Conservation (phyloP, 1,284 basidiomycete species). For the Trichosporon ovoides region DNA sequence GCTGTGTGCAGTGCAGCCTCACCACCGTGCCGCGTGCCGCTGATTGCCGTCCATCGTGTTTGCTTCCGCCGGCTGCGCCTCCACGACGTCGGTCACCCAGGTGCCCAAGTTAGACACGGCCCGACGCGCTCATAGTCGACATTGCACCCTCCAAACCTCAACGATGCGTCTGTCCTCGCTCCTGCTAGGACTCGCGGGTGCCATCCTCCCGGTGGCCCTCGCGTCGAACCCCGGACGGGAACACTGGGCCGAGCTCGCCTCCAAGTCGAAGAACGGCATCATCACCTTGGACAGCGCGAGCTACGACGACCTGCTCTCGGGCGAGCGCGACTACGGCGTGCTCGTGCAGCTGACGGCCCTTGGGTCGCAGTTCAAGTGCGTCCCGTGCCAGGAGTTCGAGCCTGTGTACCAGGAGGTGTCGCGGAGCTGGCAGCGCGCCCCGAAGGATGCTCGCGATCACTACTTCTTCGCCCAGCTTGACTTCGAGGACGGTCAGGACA, state of each 20-base stretch:
- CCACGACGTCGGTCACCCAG: slow-evolving; percentile 4
- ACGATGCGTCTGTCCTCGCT: slow-evolving; percentile 29
- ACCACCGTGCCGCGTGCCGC: not conserved
- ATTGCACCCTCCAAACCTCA: not conserved
- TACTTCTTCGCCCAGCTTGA: slow-evolving; percentile 92
- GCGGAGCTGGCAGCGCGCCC: slow-evolving; percentile 67
- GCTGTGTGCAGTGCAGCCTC: not conserved
- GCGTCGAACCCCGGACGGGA: slow-evolving; percentile 23
- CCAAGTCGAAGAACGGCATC: slow-evolving; percentile 62
- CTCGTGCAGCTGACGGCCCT: slow-evolving; percentile 80
- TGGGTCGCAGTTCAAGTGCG: slow-evolving; percentile 62
- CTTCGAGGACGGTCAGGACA: slow-evolving; percentile 65
- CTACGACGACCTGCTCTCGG: slow-evolving; percentile 63
- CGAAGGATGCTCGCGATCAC: slow-evolving; percentile 59
- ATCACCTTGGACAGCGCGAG: slow-evolving; percentile 68
- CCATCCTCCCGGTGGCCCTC: slow-evolving; percentile 21
- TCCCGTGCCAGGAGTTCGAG: slow-evolving; percentile 64
- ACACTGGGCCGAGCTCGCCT: slow-evolving; percentile 56
- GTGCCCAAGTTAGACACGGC: not conserved
- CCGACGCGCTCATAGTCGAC: too few relatives aligned
- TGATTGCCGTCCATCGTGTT: not conserved
- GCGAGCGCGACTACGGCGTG: slow-evolving; percentile 74
- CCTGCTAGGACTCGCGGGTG: slow-evolving; percentile 18
- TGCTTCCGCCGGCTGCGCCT: slow-evolving; percentile 4
- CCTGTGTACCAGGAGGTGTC: slow-evolving; percentile 73